Evolutionary conservation across 2,329 filamentous ascomycete genomes (phyloP).

Genomic region (Fusarium subtropicale): DNA sequence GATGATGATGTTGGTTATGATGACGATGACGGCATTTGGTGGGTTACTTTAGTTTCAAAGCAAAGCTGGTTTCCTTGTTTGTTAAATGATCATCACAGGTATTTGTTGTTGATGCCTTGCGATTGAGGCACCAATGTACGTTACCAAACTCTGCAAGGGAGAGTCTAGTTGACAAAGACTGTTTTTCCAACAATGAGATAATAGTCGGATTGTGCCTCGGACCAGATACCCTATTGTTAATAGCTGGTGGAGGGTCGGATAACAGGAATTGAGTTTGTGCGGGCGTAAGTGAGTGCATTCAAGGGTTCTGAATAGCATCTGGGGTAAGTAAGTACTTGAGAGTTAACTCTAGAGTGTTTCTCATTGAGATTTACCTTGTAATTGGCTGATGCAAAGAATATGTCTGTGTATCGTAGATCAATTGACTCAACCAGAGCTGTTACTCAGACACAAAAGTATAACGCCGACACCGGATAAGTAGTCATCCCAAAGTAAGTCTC

Average conservation of each 20-base stretch:
- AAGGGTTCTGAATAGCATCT: not conserved
- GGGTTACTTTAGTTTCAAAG: not conserved
- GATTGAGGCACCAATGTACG: constrained; percentile 30
- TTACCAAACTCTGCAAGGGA: constrained; percentile 32
- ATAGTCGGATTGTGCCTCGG: constrained; percentile 5
- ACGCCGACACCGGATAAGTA: constrained; percentile 28
- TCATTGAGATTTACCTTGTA: not conserved
- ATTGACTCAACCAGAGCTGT: not conserved
- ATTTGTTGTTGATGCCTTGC: constrained; percentile 33
- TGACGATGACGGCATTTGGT: constrained; percentile 35
- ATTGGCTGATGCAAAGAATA: constrained; percentile 14
- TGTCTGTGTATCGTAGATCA: not conserved
- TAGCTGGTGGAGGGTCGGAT: constrained; percentile 21
- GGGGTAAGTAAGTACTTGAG: not conserved
- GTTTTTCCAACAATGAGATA: constrained; percentile 8
- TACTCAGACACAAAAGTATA: not conserved
- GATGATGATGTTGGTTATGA: constrained; percentile 25
- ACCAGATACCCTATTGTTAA: not conserved
- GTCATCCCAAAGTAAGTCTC: too few species aligned
- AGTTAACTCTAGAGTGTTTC: constrained; percentile 7
- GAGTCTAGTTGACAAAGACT: constrained; percentile 16
- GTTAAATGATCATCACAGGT: constrained; percentile 24
- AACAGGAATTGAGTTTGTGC: constrained; percentile 27
- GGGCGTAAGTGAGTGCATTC: constrained; percentile 9
- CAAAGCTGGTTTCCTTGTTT: constrained; percentile 39